Evolutionary conservation across 176 grass and related monocot species (phyloP).

Genomic region (Poa pratensis): DNA sequence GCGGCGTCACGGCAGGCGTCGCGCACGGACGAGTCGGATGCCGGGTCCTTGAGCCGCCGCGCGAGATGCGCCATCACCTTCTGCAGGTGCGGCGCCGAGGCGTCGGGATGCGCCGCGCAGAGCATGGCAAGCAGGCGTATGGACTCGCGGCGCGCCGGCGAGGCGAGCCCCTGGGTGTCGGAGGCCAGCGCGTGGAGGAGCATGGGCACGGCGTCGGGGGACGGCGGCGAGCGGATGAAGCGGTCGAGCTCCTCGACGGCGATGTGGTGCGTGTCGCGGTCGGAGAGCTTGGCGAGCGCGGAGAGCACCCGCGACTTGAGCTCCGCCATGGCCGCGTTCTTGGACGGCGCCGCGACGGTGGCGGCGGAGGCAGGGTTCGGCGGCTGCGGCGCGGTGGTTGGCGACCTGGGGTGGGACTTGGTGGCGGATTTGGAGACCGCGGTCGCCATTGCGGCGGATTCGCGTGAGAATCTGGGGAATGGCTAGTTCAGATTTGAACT

Average conservation of each 20-base stretch:
- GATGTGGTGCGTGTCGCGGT: constrained; percentile 97
- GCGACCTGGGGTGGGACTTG: constrained; percentile 49
- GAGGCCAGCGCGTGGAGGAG: constrained; percentile 68
- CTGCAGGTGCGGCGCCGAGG: constrained; percentile 61
- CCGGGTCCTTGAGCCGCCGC: constrained; percentile 76
- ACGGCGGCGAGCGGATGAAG: constrained; percentile 77
- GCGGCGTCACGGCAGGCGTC: constrained; percentile 75
- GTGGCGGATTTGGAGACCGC: constrained; percentile 53
- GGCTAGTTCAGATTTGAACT: constrained; percentile 55
- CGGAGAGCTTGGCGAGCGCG: constrained; percentile 81
- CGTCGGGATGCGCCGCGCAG: constrained; percentile 66
- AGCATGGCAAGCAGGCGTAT: constrained; percentile 72
- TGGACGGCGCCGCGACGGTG: constrained; percentile 37
- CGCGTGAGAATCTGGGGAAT: neutral
- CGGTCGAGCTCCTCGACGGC: constrained; percentile 86
- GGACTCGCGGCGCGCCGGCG: constrained; percentile 68
- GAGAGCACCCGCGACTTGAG: constrained; percentile 86
- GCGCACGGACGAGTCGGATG: constrained; percentile 77
- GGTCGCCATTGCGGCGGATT: constrained; percentile 52
- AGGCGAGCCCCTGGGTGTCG: constrained; percentile 53
- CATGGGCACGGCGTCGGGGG: constrained; percentile 79
- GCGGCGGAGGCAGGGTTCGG: constrained; percentile 4
- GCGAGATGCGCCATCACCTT: constrained; percentile 81
- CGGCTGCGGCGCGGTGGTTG: constrained; percentile 47
- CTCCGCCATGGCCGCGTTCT: constrained; percentile 81